These are phyloP conservation scores for Penicillium salamii DNA, from an alignment of 495 filamentous ascomycete genomes.

Conservation along the genomic window DNA sequence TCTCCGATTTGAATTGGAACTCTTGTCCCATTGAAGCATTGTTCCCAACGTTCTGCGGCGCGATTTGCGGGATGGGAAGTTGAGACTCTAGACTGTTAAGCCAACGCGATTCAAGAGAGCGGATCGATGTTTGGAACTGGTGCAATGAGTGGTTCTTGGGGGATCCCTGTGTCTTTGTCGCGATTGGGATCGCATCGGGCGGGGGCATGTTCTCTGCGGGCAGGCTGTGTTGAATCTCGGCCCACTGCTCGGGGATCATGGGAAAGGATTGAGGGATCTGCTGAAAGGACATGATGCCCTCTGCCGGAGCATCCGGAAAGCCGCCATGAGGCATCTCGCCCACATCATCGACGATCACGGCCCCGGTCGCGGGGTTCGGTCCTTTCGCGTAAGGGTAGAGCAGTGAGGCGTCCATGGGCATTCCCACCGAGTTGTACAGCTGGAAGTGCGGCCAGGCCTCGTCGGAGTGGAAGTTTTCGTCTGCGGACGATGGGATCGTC, in stretches of 20 bases:
- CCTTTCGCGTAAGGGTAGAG: slow-evolving; percentile 40
- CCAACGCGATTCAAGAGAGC: slow-evolving; percentile 40
- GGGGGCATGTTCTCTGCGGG: slow-evolving; percentile 20
- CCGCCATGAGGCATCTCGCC: slow-evolving; percentile 35
- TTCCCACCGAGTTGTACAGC: slow-evolving; percentile 36
- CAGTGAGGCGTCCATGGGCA: slow-evolving; percentile 38
- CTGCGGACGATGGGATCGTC: slow-evolving; percentile 42
- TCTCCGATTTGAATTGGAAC: slow-evolving; percentile 43
- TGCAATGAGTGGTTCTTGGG: slow-evolving; percentile 22
- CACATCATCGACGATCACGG: slow-evolving; percentile 43
- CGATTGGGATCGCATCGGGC: slow-evolving; percentile 17
- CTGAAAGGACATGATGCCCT: slow-evolving; percentile 34
- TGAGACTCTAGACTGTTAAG: slow-evolving; percentile 37
- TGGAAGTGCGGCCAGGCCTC: slow-evolving; percentile 44
- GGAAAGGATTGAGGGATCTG: slow-evolving; percentile 35
- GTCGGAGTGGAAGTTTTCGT: slow-evolving; percentile 44
- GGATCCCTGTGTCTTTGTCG: slow-evolving; percentile 23
- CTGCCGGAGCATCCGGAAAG: slow-evolving; percentile 30
- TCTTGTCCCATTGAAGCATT: slow-evolving; percentile 25
- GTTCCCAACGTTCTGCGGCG: slow-evolving; percentile 21
- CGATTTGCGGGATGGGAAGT: slow-evolving; percentile 31
- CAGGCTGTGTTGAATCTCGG: slow-evolving; percentile 19
- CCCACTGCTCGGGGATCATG: slow-evolving; percentile 34
- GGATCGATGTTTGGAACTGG: slow-evolving; percentile 28
- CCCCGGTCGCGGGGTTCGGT: slow-evolving; percentile 21